Conservation (phyloP, 1,139 yeast species). For the Candida tunisiensis region DNA sequence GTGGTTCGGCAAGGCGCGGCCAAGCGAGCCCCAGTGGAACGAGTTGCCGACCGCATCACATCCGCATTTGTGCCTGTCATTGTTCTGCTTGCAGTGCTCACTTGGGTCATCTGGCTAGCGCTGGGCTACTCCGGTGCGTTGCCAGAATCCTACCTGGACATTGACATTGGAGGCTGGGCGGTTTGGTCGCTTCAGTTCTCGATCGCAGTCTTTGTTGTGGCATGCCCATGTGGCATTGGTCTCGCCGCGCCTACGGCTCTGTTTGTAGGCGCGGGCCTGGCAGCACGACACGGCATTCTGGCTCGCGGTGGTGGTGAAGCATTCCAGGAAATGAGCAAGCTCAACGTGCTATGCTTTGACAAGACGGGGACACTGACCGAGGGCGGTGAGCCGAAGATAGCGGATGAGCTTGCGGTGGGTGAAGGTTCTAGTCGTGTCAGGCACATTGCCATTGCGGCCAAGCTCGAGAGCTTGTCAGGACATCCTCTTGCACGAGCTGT, state of each 20-base stretch:
- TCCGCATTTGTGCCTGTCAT: constrained; percentile 62
- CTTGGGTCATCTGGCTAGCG: constrained; percentile 54
- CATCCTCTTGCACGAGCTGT: constrained; percentile 59
- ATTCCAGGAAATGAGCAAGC: constrained; percentile 55
- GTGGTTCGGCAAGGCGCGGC: constrained; percentile 63
- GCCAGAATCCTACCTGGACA: constrained; percentile 39
- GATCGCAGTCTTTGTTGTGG: constrained; percentile 69
- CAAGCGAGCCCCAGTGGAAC: constrained; percentile 59
- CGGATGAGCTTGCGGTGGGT: constrained; percentile 20
- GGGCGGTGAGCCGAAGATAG: constrained; percentile 36
- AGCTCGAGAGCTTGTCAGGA: constrained; percentile 45
- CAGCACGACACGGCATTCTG: constrained; percentile 62
- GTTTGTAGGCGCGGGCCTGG: constrained; percentile 80
- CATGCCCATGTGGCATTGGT: constrained; percentile 88
- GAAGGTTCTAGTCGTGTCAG: no score
- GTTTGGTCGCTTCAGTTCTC: constrained; percentile 68
- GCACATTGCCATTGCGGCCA: constrained; percentile 39
- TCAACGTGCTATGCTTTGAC: constrained; percentile 56
- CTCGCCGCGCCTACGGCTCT: constrained; percentile 86
- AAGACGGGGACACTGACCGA: constrained; percentile 64
- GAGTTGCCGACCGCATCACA: constrained; percentile 53
- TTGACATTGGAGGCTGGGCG: constrained; percentile 58
- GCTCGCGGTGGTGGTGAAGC: constrained; percentile 77
- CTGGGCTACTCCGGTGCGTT: constrained; percentile 38
- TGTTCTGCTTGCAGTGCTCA: constrained; percentile 37